Conservation (phyloP, 1,284 basidiomycete species). For the Ceratobasidium theobromae region DNA sequence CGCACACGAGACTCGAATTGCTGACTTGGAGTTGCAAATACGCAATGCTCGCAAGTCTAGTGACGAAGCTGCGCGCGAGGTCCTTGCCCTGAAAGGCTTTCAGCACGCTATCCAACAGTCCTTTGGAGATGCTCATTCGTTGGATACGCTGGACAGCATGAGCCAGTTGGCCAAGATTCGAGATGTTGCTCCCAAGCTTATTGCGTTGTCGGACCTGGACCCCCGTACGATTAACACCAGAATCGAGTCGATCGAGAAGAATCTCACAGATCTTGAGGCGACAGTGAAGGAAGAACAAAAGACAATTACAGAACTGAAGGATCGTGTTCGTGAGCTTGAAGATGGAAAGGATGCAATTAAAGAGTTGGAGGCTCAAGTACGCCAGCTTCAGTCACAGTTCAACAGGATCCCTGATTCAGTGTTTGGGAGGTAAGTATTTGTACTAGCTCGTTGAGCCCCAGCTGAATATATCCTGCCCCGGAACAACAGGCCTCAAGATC, state of each 20-base stretch:
- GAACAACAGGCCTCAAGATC: not conserved
- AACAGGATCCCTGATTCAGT: not conserved
- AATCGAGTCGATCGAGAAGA: not conserved
- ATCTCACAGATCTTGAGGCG: not conserved
- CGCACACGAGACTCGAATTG: not conserved
- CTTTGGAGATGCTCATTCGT: not conserved
- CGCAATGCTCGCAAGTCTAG: slow-evolving; percentile 17
- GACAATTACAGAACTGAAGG: slow-evolving; percentile 7
- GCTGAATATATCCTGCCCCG: not conserved
- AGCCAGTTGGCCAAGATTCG: not conserved
- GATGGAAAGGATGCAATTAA: slow-evolving; percentile 6
- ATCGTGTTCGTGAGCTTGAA: not conserved
- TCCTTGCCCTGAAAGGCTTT: not conserved
- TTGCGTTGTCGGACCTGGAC: slow-evolving; percentile 8
- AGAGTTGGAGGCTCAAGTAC: not conserved
- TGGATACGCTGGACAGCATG: not conserved
- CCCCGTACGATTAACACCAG: not conserved
- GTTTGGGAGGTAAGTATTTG: not conserved
- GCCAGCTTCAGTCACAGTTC: slow-evolving; percentile 13
- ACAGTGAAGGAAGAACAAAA: not conserved
- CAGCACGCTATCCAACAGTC: not conserved
- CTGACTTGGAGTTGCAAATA: slow-evolving; percentile 14
- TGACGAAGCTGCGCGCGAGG: slow-evolving; percentile 3
- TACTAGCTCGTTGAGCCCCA: not conserved
- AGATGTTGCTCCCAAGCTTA: slow-evolving; percentile 6